phyloP scores from a whole-genome alignment of 2,329 filamentous ascomycete species.

The Xylaria digitata region DNA sequence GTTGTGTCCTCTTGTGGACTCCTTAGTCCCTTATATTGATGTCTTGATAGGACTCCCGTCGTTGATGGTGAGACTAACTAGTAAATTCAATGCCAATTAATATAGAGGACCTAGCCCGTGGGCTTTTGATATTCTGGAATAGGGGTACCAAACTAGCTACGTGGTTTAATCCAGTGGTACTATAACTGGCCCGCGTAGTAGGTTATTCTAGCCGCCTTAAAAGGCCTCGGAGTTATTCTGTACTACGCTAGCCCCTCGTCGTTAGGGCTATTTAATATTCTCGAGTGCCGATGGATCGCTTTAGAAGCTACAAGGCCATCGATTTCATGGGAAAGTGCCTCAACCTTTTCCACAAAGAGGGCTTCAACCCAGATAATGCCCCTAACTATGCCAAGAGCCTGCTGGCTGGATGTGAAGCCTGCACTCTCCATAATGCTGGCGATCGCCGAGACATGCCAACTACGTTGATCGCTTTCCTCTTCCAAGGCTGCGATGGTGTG shows the following conservation, averaged over 20 bases:
- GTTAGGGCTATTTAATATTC: not conserved
- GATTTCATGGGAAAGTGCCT: constrained; percentile 41
- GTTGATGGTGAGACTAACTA: not conserved
- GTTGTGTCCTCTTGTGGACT: not conserved
- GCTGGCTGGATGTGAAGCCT: constrained; percentile 35
- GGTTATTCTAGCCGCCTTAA: not conserved
- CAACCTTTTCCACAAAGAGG: constrained; percentile 42
- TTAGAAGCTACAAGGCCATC: constrained; percentile 21
- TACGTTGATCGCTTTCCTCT: constrained; percentile 39
- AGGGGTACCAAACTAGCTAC: not conserved
- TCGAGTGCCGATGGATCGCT: not conserved
- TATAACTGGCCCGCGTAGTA: not conserved
- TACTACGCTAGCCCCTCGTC: not conserved
- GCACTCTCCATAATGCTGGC: constrained; percentile 44
- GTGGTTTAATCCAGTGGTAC: not conserved
- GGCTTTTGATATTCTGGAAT: not conserved
- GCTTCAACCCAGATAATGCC: constrained; percentile 47
- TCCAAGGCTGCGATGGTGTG: constrained; percentile 45
- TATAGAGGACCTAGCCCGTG: not conserved
- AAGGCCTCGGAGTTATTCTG: not conserved
- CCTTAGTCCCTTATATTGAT: not conserved
- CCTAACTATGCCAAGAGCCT: constrained; percentile 43
- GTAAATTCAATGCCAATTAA: not conserved
- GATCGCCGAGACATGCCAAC: constrained; percentile 45
- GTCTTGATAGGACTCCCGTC: not conserved